Evolutionary conservation across 2,329 filamentous ascomycete species (phyloP).

Genomic region (Tolypocladium tropicale): DNA sequence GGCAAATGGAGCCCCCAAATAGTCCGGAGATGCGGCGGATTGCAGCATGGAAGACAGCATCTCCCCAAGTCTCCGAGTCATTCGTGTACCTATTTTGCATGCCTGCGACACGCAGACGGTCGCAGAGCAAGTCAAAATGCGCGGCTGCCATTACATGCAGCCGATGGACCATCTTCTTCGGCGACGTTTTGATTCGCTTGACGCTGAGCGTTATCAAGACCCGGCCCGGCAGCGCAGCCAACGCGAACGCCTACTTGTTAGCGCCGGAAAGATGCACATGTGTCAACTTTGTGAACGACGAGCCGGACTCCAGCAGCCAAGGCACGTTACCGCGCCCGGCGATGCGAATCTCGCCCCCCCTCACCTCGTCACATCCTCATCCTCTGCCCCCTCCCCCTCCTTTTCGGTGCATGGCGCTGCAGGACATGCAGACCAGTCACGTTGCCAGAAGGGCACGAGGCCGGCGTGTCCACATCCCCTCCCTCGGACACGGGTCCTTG

Average conservation of each 20-base stretch:
- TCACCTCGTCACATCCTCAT: neutral
- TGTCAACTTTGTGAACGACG: no score
- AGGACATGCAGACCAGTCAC: conserved; percentile 1
- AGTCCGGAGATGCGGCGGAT: neutral
- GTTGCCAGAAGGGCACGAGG: conserved; percentile 1
- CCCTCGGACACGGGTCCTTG: neutral
- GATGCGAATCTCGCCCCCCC: neutral
- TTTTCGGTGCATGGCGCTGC: neutral
- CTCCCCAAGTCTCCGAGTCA: neutral
- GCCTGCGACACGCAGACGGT: neutral
- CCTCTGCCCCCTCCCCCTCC: neutral
- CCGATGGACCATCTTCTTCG: neutral
- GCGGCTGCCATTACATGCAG: neutral
- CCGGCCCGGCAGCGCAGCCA: neutral
- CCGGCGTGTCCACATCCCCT: neutral
- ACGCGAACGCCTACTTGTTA: neutral
- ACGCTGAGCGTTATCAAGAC: neutral
- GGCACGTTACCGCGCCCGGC: neutral
- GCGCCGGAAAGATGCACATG: neutral
- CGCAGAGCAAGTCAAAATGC: neutral
- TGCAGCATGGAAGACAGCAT: neutral
- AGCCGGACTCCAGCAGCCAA: neutral
- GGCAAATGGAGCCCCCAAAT: no score
- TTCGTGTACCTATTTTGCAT: neutral
- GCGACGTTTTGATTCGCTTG: neutral